Conservation (phyloP, 2,329 filamentous ascomycete genomes). For the Ceratocystis diversiconidia region DNA sequence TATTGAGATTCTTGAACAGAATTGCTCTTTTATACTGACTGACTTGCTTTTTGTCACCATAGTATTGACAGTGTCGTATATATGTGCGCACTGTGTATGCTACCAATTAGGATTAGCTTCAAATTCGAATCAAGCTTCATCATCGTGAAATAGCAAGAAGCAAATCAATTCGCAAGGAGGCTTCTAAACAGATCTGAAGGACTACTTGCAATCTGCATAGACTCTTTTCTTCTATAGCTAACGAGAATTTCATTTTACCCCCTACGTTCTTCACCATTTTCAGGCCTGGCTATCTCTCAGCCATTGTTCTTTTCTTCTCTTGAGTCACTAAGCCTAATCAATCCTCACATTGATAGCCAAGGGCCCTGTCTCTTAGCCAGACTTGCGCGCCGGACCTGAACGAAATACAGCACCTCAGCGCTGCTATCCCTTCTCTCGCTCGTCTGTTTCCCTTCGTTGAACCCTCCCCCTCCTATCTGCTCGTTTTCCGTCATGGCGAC, state of each 20-base stretch:
- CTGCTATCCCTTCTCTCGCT: background rate
- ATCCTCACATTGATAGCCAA: background rate
- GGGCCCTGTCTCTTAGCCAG: background rate
- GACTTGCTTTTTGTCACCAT: background rate
- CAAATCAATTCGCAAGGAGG: background rate
- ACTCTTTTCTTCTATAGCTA: background rate
- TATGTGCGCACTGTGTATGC: background rate
- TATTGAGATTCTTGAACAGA: background rate
- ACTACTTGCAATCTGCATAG: background rate
- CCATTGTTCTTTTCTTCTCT: background rate
- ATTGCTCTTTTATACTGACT: background rate
- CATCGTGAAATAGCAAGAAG: background rate
- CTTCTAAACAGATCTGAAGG: background rate
- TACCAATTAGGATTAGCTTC: background rate
- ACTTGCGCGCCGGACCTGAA: background rate
- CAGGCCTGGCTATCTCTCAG: background rate
- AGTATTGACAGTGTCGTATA: background rate
- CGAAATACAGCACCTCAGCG: background rate
- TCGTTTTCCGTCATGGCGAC: constrained; percentile 27
- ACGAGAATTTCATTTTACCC: background rate
- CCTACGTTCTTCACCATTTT: background rate
- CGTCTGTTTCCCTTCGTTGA: background rate
- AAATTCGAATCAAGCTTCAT: background rate
- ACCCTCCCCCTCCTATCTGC: background rate
- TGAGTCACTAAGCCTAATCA: background rate